Conservation (phyloP, 2,329 filamentous ascomycete species). For the Botrytis porri region DNA sequence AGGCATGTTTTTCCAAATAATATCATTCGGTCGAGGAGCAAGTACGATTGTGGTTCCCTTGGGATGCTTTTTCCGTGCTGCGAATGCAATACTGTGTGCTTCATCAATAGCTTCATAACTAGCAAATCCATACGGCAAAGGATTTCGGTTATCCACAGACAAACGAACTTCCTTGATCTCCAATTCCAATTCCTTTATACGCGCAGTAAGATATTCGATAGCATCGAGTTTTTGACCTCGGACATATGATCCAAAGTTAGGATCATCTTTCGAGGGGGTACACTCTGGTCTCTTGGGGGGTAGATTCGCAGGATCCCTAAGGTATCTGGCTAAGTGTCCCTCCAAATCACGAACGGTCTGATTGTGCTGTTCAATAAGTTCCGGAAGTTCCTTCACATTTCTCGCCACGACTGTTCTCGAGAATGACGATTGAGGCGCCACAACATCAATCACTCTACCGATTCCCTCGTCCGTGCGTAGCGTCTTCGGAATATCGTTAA, state of each 20-base stretch:
- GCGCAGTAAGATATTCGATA: constrained; percentile 85
- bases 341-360: constrained; percentile 79
- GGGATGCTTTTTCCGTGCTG: constrained; percentile 75
- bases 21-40: constrained; percentile 82
- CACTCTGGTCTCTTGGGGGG: constrained; percentile 75
- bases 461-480: constrained; percentile 82
- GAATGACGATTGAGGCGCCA: constrained; percentile 74
- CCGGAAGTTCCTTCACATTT: constrained; percentile 86
- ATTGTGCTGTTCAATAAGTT: constrained; percentile 80
- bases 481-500: constrained; percentile 81
- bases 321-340: constrained; percentile 78
- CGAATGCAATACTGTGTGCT: constrained; percentile 83
- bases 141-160: constrained; percentile 80
- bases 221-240: constrained; percentile 80
- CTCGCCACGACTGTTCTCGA: constrained; percentile 80
- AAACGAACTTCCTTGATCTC: constrained; percentile 81
- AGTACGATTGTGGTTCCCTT: constrained; percentile 73
- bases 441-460: constrained; percentile 73
- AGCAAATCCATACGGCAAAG: constrained; percentile 90
- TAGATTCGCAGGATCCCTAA: constrained; percentile 80
- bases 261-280: constrained; percentile 76
- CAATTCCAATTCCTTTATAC: constrained; percentile 77
- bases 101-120: constrained; percentile 87
- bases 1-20: constrained; percentile 93
- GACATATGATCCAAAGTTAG: constrained; percentile 59